Conservation (phyloP, 2,329 filamentous ascomycete species). For the Aschersonia sp. region DNA sequence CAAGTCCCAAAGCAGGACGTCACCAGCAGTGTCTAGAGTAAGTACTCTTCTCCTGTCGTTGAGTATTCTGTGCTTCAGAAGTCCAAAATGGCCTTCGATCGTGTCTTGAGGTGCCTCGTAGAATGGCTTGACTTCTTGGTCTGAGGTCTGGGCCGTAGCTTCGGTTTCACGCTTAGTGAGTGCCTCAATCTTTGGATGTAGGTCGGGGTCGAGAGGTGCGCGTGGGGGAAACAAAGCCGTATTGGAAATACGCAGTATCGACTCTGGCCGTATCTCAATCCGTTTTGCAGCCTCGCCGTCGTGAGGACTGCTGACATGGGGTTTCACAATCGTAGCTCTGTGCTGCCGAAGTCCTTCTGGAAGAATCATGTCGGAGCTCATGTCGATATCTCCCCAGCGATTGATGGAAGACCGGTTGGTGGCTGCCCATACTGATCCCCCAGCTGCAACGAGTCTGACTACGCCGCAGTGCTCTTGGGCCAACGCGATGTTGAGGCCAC, state of each 20-base stretch:
- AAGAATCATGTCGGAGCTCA: constrained; percentile 53
- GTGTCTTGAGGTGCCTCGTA: constrained; percentile 59
- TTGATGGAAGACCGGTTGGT: constrained; percentile 87
- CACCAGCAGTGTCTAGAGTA: constrained; percentile 86
- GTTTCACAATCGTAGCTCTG: constrained; percentile 18
- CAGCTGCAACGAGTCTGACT: constrained; percentile 50
- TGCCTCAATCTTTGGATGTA: constrained; percentile 30
- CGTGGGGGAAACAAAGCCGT: constrained; percentile 60
- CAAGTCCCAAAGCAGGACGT: constrained; percentile 90
- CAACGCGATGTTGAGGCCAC: constrained; percentile 79
- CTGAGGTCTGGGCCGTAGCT: constrained; percentile 12
- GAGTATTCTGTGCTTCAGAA: constrained; percentile 84
- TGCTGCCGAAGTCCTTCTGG: constrained; percentile 37
- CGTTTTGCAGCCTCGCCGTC: constrained; percentile 31
- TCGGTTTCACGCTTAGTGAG: constrained; percentile 24
- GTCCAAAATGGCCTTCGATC: constrained; percentile 86
- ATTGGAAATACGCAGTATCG: constrained; percentile 71
- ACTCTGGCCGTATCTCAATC: constrained; percentile 50
- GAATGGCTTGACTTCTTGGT: constrained; percentile 38
- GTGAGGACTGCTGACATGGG: background rate
- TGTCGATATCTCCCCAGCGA: constrained; percentile 79
- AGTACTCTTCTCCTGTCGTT: constrained; percentile 83
- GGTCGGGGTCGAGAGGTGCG: constrained; percentile 37
- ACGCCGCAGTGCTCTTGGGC: constrained; percentile 84
- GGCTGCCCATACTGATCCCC: constrained; percentile 76